Evolutionary conservation across 805 yeast species (phyloP).

Genomic region (Nakazawaea ambrosiae): DNA sequence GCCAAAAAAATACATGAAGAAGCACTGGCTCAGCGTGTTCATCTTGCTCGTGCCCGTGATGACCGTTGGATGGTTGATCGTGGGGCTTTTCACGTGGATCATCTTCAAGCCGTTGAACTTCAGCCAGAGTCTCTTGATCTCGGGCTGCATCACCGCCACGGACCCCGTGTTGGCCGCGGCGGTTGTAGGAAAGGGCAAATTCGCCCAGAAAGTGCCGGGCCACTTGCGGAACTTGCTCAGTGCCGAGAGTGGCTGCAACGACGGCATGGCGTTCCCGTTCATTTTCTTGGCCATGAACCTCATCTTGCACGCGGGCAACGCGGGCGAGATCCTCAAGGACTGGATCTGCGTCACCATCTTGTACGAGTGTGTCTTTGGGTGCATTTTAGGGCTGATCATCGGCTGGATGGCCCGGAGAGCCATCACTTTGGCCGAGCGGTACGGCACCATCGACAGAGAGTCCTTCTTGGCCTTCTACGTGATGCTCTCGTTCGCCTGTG

Average conservation of each 20-base stretch:
- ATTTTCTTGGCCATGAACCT: constrained; percentile 52
- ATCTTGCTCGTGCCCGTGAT: constrained; percentile 59
- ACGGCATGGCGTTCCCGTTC: constrained; percentile 68
- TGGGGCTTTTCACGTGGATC: constrained; percentile 56
- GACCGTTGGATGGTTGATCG: constrained; percentile 64
- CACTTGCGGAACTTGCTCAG: constrained; percentile 53
- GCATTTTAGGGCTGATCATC: constrained; percentile 41
- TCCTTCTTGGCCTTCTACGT: constrained; percentile 50
- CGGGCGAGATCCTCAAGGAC: constrained; percentile 47
- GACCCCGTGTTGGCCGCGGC: constrained; percentile 74
- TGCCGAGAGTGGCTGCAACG: constrained; percentile 74
- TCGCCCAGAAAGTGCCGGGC: constrained; percentile 60
- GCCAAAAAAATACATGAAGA: constrained; percentile 58
- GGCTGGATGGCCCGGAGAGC: constrained; percentile 46
- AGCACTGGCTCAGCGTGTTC: constrained; percentile 52
- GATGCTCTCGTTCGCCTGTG: constrained; percentile 47
- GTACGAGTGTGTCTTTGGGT: constrained; percentile 57
- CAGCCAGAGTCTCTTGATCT: constrained; percentile 49
- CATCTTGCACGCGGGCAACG: constrained; percentile 40
- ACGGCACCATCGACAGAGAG: constrained; percentile 52
- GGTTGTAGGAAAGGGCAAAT: constrained; percentile 66
- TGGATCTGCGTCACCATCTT: constrained; percentile 57
- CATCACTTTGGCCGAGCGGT: constrained; percentile 45
- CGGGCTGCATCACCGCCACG: constrained; percentile 72
- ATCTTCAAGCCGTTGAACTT: constrained; percentile 52